Evolutionary conservation across 2,329 filamentous ascomycete species (phyloP).

Genomic region (Diaporthe batatas): DNA sequence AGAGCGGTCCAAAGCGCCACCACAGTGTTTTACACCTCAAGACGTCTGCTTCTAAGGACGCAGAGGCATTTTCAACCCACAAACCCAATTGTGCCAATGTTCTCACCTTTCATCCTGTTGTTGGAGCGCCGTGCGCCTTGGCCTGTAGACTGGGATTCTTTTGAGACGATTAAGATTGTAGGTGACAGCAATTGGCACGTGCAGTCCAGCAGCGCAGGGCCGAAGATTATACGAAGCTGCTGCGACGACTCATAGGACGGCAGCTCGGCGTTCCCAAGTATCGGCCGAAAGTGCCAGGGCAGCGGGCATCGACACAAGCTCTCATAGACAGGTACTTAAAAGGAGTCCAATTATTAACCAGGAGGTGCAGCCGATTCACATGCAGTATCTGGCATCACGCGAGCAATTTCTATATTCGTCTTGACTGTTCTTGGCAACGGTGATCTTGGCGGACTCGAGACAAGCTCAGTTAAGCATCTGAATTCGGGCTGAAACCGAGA

Average conservation of each 20-base stretch:
- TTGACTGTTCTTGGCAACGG: background rate
- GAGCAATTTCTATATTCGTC: slow-evolving; percentile 27
- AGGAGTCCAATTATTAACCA: background rate
- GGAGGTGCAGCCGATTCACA: background rate
- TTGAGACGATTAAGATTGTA: background rate
- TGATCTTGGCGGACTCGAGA: slow-evolving; percentile 17
- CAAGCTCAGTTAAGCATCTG: slow-evolving; percentile 24
- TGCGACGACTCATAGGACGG: background rate
- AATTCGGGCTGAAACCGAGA: slow-evolving; percentile 25
- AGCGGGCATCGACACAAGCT: background rate
- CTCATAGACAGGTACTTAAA: background rate
- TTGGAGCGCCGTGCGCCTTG: background rate
- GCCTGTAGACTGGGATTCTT: background rate
- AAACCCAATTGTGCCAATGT: background rate
- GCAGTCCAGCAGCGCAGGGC: background rate
- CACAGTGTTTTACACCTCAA: too few relatives aligned
- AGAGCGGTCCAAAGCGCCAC: too few relatives aligned
- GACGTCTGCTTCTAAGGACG: background rate
- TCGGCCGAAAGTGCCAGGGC: background rate
- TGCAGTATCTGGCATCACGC: background rate
- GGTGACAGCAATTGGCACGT: background rate
- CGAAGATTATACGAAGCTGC: background rate
- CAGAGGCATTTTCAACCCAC: background rate
- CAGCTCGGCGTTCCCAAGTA: background rate
- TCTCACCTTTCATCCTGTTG: background rate